Percentiles rank a stretch among this genome's conserved stretches.
phyloP scores from a whole-genome alignment of 148 eudicot genomes.

The Cornus kousa region DNA sequence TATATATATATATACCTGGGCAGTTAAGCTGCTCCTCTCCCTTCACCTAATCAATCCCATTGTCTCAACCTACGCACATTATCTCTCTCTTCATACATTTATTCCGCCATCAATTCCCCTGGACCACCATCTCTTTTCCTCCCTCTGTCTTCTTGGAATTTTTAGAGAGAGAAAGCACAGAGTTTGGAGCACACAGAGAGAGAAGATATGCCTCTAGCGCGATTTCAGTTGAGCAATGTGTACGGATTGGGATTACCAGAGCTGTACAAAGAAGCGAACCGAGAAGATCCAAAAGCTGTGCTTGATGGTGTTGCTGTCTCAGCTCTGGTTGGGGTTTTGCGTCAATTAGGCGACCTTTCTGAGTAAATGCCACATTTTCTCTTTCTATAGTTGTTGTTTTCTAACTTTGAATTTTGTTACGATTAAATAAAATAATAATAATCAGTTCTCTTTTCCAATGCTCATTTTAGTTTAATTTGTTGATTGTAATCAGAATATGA shows the following conservation, averaged over 20 bases:
- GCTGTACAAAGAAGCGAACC: constrained; percentile 51
- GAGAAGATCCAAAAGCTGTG: constrained; percentile 82
- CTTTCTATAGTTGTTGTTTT: not conserved
- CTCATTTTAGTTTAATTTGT: not conserved
- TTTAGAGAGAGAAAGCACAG: constrained; percentile 7
- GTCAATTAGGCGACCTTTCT: constrained; percentile 96
- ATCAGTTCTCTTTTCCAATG: not conserved
- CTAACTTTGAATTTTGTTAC: not conserved
- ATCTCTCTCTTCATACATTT: constrained; percentile 24
- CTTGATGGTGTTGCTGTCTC: constrained; percentile 91
- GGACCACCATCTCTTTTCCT: not conserved
- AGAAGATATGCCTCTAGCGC: constrained; percentile 69
- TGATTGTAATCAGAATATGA: not conserved
- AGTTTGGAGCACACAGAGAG: not conserved
- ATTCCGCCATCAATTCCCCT: not conserved
- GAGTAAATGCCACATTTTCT: constrained; percentile 35
- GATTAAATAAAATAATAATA: not conserved
- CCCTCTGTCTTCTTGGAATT: not conserved
- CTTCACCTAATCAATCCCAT: constrained; percentile 45
- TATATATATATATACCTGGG: constrained; percentile 9
- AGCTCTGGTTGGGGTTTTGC: constrained; percentile 91
- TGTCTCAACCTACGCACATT: not conserved
- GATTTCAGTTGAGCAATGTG: constrained; percentile 77
- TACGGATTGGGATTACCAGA: constrained; percentile 69
- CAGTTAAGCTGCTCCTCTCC: constrained; percentile 59